phyloP scores from a whole-genome alignment of 2,329 filamentous ascomycete genomes.

The Aspergillus tamarii region DNA sequence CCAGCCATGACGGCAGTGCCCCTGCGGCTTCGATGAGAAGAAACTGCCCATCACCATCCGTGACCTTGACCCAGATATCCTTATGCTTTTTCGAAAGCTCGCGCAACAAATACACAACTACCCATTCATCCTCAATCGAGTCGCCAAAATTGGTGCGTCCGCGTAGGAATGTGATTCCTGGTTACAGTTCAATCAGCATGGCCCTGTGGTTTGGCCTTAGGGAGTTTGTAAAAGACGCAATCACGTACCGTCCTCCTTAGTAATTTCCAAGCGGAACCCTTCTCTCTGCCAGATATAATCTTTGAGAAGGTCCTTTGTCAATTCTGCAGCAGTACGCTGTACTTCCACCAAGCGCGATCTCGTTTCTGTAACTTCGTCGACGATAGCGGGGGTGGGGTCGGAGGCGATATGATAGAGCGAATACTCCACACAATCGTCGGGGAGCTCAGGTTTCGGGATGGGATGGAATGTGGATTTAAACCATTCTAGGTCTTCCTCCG shows the following conservation, averaged over 20 bases:
- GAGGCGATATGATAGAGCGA: conserved; percentile 72
- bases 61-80: conserved; percentile 78
- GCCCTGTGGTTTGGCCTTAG: not conserved
- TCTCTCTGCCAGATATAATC: conserved; percentile 97
- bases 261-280: conserved; percentile 68
- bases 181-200: not conserved
- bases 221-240: conserved; percentile 8
- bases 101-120: conserved; percentile 85
- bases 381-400: conserved; percentile 55
- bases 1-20: conserved; percentile 84
- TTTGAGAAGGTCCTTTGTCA: conserved; percentile 69
- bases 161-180: conserved; percentile 63
- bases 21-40: conserved; percentile 92
- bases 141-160: conserved; percentile 88
- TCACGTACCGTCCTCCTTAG: conserved; percentile 62
- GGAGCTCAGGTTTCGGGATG: conserved; percentile 66
- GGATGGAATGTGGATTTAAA: conserved; percentile 68
- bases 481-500: conserved; percentile 64
- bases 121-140: conserved; percentile 95
- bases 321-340: conserved; percentile 66
- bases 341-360: conserved; percentile 70
- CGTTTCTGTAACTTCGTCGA: conserved; percentile 55
- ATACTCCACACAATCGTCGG: conserved; percentile 87
- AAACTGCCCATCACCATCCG: conserved; percentile 92
- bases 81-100: conserved; percentile 75